Conservation (phyloP, 1,284 basidiomycete genomes). For the Caloboletus firmus region DNA sequence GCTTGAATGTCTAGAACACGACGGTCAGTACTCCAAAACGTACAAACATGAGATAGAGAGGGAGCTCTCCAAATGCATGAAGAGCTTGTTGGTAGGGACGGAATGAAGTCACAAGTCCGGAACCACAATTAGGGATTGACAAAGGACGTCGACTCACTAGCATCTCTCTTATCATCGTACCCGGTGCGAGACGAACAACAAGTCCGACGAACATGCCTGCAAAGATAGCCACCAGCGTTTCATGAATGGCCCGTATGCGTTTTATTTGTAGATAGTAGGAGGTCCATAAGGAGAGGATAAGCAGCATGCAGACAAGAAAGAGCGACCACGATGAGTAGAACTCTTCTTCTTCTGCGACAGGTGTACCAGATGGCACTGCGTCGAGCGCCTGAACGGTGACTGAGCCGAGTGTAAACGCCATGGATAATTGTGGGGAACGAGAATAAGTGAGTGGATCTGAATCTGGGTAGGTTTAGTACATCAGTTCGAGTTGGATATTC, state of each 20-base stretch:
- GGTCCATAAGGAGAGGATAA: conserved; percentile 93
- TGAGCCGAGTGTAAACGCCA: conserved; percentile 30
- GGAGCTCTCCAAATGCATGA: background rate
- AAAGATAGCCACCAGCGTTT: conserved; percentile 94
- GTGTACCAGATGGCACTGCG: conserved; percentile 29
- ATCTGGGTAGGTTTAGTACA: conserved; percentile 5
- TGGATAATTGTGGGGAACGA: conserved; percentile 5
- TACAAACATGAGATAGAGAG: background rate
- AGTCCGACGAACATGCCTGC: conserved; percentile 96
- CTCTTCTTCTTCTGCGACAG: conserved; percentile 75
- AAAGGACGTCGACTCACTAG: conserved; percentile 62
- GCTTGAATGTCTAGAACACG: conserved; percentile 79
- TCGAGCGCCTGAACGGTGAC: conserved; percentile 22
- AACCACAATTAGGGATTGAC: background rate
- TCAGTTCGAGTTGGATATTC: background rate
- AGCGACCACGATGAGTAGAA: conserved; percentile 94
- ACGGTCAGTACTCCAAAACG: background rate
- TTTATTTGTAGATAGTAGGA: conserved; percentile 99
- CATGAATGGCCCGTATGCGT: conserved; percentile 92
- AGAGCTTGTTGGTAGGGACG: background rate
- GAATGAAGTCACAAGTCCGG: background rate
- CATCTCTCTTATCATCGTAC: conserved; percentile 96
- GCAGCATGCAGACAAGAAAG: conserved; percentile 90
- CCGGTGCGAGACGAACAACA: conserved; percentile 86
- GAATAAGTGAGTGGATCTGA: background rate